Base-by-base conservation (phyloP, 2,329 filamentous ascomycete genomes). In the Drechslera avenae region DNA sequence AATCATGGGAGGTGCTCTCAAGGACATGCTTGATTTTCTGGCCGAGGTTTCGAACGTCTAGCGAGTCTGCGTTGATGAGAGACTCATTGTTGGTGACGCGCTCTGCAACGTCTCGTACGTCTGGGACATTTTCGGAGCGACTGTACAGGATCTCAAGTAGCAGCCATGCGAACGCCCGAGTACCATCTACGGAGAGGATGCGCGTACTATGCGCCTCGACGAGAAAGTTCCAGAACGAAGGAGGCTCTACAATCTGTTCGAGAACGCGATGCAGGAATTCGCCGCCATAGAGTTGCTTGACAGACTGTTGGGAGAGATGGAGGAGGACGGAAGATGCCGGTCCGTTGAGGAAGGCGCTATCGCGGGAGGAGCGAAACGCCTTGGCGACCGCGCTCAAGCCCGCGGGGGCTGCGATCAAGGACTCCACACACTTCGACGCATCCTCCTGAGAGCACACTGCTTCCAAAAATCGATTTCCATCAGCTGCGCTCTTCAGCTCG, bases 1-100 rank as follows among this genome's bases (percentile, higher is more conserved):
- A 19, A 6, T 67, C 85, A 66, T 28, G 82, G 68, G 19, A 82
- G 2, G 85, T 72, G 32, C 86, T 79, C 0, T 81, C 73, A 0
- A 73, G 47, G 7, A 33, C 72, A 64, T 30, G 75, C 72, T 17
- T 78, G 67, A 53, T 84, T 73, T 19, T 91, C 50, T 48, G 80
- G 81, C 2, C 84, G 80, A 60, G 85, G 78, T 1, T 82, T 75
- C 42, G 81, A 68, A 56, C 86, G 79, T 39, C 78, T 77, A 16
- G 86, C 62, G 45, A 83, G 75, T 65, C 52, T 1, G 59, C 59
- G 5, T 61, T 56, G 45, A 64, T 63, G 16, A 74, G 47, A 1
- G 63, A 62, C 14, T 46, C 52, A 9, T 58, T 46, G 1, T 47
- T 34, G 0, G 62, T 69, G 10, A 68, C 39, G 9, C 47, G 50